Percentiles rank a stretch among this genome's conserved stretches.
Evolutionary conservation across 140 eudicot species (phyloP).

Genomic region (Cichorium intybus): DNA sequence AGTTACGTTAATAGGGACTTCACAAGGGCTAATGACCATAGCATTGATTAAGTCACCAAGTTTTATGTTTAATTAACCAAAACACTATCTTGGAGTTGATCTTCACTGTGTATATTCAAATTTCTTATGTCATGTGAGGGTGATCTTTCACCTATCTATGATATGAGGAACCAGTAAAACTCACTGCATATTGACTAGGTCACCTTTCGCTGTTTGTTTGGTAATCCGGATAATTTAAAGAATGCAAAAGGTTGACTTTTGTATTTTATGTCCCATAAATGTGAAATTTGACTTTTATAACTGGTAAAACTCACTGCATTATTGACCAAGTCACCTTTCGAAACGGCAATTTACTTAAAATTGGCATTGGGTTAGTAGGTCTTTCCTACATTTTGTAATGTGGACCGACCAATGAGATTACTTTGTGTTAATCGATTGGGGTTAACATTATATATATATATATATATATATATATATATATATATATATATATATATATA

Average conservation of each 20-base stretch:
- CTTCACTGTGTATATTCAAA: slow-evolving; percentile 5
- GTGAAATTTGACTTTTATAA: slow-evolving; percentile 6
- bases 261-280: background rate
- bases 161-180: slow-evolving; percentile 17
- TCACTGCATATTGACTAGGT: slow-evolving; percentile 14
- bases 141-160: slow-evolving; percentile 25
- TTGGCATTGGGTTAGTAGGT: too few relatives aligned
- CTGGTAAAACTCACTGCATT: too few relatives aligned
- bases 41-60: slow-evolving; percentile 11
- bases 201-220: slow-evolving; percentile 17
- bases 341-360: too few relatives aligned
- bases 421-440: too few relatives aligned
- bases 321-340: too few relatives aligned
- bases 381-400: too few relatives aligned
- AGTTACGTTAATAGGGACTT: background rate
- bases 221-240: background rate
- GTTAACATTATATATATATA: too few relatives aligned
- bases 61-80: slow-evolving; percentile 13
- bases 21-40: slow-evolving; percentile 4
- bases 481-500: too few relatives aligned
- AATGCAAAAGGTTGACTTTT: slow-evolving; percentile 11
- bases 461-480: too few relatives aligned
- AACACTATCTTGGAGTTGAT: slow-evolving; percentile 15
- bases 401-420: too few relatives aligned
- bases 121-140: slow-evolving; percentile 35